phyloP scores from a whole-genome alignment of 345 rosid species.

The Eucalyptus rudis region DNA sequence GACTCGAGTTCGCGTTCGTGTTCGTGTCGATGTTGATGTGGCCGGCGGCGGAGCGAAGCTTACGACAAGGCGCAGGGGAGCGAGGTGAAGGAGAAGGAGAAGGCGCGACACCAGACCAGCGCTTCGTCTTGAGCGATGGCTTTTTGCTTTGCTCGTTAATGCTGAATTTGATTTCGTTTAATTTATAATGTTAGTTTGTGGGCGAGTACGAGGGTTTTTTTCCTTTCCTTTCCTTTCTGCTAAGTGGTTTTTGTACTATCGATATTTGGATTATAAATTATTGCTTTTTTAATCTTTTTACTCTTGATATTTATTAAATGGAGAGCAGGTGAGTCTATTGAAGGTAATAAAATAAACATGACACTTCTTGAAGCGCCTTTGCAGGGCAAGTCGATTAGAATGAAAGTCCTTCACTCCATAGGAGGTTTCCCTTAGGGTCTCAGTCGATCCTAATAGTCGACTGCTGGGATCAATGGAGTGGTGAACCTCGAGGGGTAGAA shows the following conservation, averaged over 20 bases:
- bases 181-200: neutral
- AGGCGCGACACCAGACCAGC: constrained; percentile 31
- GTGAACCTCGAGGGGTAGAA: too few relatives aligned
- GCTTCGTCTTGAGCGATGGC: neutral
- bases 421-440: neutral
- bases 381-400: neutral
- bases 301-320: neutral
- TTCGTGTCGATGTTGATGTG: too few relatives aligned
- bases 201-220: neutral
- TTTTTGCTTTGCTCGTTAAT: neutral
- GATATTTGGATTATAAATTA: neutral
- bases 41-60: constrained; percentile 6
- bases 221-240: neutral
- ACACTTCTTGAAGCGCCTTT: neutral
- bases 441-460: too few relatives aligned
- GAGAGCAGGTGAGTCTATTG: neutral
- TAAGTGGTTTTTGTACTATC: neutral
- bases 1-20: neutral
- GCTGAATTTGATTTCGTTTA: neutral
- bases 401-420: neutral
- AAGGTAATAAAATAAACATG: neutral
- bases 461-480: too few relatives aligned
- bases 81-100: constrained; percentile 68
- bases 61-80: constrained; percentile 70
- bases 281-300: neutral